Conservation (phyloP, 75 land plant species). For the Azolla pinnata region DNA sequence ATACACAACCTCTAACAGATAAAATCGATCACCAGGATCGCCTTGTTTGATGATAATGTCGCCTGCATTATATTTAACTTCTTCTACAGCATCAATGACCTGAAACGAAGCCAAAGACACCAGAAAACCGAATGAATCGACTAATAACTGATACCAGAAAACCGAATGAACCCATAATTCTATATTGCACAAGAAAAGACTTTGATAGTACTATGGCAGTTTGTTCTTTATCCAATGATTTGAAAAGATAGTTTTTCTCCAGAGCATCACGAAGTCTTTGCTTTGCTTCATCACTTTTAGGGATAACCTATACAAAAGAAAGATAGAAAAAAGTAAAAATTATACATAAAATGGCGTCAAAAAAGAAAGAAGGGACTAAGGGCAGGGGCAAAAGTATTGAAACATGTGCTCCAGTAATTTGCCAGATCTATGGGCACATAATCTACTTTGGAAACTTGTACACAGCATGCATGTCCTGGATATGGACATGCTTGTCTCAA, state of each 20-base stretch:
- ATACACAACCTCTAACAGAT: constrained; percentile 35
- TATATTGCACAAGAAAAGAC: too few relatives aligned
- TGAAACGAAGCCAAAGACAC: constrained; percentile 4
- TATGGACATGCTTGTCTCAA: too few relatives aligned
- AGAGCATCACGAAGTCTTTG: constrained; percentile 18
- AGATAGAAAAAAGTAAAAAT: too few relatives aligned
- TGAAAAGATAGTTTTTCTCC: constrained; percentile 26
- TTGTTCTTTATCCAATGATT: constrained; percentile 36
- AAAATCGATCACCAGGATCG: constrained; percentile 29
- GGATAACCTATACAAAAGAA: too few relatives aligned
- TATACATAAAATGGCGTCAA: too few relatives aligned
- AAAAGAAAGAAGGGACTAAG: too few relatives aligned
- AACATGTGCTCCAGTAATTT: too few relatives aligned
- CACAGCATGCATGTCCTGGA: too few relatives aligned
- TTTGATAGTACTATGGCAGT: constrained; percentile 15
- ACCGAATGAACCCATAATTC: too few relatives aligned
- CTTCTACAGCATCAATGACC: constrained; percentile 40
- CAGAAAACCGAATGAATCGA: not conserved
- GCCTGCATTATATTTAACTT: constrained; percentile 20
- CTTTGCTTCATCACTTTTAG: constrained; percentile 20
- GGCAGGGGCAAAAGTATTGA: too few relatives aligned
- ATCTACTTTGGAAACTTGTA: too few relatives aligned
- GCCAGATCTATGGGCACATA: too few relatives aligned
- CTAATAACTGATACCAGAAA: not conserved
- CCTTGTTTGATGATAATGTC: constrained; percentile 36